phyloP scores from a whole-genome alignment of 768 basidiomycete genomes.

The Psilocybe cubensis region DNA sequence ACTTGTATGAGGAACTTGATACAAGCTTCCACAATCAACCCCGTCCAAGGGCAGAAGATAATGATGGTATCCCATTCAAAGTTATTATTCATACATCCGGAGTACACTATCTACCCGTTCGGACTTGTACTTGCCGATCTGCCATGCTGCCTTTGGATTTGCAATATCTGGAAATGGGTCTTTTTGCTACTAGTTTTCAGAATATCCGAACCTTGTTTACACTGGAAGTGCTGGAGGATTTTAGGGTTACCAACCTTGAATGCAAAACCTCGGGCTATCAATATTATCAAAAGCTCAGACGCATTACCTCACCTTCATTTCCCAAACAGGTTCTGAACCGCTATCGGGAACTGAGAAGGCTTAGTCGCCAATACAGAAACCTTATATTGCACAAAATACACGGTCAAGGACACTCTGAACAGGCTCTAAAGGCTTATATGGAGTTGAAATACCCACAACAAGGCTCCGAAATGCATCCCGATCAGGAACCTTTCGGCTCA shows the following conservation, averaged over 20 bases:
- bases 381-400: conserved; percentile 17
- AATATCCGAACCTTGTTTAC: conserved; percentile 19
- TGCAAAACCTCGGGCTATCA: conserved; percentile 21
- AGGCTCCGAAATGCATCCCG: not conserved
- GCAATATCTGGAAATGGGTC: not conserved
- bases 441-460: too few species aligned
- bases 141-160: too few species aligned
- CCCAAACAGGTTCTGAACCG: conserved; percentile 16
- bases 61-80: too few species aligned
- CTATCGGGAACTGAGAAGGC: conserved; percentile 18
- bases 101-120: too few species aligned
- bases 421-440: too few species aligned
- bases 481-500: too few species aligned
- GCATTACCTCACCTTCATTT: conserved; percentile 16
- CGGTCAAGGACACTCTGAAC: conserved; percentile 8
- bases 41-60: too few species aligned
- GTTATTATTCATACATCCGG: too few species aligned
- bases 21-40: too few species aligned
- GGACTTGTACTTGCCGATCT: too few species aligned
- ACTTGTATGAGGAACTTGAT: too few species aligned
- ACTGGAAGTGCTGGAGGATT: conserved; percentile 13
- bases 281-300: conserved; percentile 18
- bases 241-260: conserved; percentile 17
- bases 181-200: conserved; percentile 19
- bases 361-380: conserved; percentile 16